These are phyloP conservation scores for Apium graveolens DNA, from an alignment of 129 eudicot genomes.

Conservation along the genomic window DNA sequence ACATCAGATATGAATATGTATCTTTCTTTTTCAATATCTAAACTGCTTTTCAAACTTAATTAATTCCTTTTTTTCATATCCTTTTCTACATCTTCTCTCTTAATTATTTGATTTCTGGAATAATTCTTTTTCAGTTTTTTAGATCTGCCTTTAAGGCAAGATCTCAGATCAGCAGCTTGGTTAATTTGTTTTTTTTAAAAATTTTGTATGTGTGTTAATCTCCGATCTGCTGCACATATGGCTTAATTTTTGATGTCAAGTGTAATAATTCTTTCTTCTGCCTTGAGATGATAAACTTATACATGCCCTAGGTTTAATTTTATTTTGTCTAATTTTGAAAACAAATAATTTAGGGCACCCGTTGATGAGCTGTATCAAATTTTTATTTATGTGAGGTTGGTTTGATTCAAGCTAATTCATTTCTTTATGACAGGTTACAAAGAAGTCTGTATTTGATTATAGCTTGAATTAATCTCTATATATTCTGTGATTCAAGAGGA, in stretches of 20 bases:
- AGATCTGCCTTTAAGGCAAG: conserved; percentile 2
- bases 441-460: not conserved
- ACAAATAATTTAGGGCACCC: not conserved
- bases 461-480: not conserved
- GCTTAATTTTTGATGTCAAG: not conserved
- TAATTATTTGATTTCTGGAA: not conserved
- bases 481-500: not conserved
- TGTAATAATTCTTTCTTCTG: not conserved
- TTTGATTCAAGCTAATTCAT: not conserved
- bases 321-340: not conserved
- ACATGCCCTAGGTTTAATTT: not conserved
- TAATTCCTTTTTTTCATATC: conserved; percentile 2
- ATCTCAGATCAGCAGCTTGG: not conserved
- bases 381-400: not conserved
- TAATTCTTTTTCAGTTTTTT: not conserved
- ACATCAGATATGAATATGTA: not conserved
- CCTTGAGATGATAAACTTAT: not conserved
- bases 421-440: conserved; percentile 1
- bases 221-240: not conserved
- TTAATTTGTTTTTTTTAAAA: not conserved
- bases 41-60: conserved; percentile 4
- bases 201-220: not conserved
- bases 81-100: not conserved
- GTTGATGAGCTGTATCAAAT: not conserved
- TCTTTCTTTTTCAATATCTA: not conserved